These are phyloP conservation scores for Saussurea involucrata DNA, from an alignment of 129 eudicot species.

Conservation along the genomic window DNA sequence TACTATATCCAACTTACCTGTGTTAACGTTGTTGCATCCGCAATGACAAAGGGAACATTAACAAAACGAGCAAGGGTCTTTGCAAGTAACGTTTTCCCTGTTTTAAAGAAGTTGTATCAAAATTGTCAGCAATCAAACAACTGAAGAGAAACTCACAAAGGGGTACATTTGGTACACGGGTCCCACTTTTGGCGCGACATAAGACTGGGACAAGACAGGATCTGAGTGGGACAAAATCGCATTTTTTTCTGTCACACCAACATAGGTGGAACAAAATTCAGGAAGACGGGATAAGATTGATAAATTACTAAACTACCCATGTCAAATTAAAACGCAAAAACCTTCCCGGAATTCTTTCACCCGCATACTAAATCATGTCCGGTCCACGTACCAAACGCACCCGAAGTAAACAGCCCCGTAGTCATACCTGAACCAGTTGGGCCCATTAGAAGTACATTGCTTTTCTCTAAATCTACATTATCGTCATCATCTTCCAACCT, in stretches of 20 bases:
- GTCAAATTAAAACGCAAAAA: not conserved
- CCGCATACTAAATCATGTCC: not conserved
- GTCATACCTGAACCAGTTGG: conserved; percentile 94
- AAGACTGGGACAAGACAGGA: not conserved
- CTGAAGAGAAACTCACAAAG: not conserved
- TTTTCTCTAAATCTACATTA: conserved; percentile 85
- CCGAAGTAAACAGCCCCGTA: not conserved
- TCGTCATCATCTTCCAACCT: conserved; percentile 64
- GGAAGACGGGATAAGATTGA: not conserved
- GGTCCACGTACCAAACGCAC: not conserved
- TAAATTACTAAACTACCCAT: not conserved
- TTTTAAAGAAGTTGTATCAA: conserved; percentile 18
- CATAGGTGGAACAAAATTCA: too few species aligned
- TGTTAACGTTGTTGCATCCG: conserved; percentile 89
- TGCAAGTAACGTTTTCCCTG: conserved; percentile 93
- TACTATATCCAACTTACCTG: conserved; percentile 46
- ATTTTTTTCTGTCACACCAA: too few species aligned
- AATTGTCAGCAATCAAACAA: not conserved
- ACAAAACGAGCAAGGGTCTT: conserved; percentile 92
- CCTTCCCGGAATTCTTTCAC: not conserved
- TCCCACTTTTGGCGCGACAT: not conserved
- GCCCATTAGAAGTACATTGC: conserved; percentile 93
- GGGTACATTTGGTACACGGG: not conserved
- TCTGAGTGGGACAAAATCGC: not conserved
- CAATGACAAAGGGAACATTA: conserved; percentile 94